These are phyloP conservation scores for Kandelia obovata DNA, from an alignment of 345 rosid genomes.

Conservation along the genomic window DNA sequence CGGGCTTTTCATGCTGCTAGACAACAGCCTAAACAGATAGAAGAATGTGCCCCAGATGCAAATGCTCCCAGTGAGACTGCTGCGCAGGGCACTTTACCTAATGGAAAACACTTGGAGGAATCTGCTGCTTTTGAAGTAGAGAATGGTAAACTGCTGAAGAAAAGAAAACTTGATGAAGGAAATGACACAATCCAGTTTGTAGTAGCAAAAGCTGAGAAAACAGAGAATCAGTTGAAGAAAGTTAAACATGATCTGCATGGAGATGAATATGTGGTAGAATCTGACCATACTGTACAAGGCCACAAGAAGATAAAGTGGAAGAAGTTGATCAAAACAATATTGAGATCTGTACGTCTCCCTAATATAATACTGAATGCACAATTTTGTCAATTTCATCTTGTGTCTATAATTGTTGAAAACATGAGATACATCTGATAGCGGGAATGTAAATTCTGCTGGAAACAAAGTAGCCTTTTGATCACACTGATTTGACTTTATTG, in stretches of 20 bases:
- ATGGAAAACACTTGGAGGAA: conserved; percentile 27
- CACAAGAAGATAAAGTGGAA: conserved; percentile 72
- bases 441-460: neutral
- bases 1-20: conserved; percentile 61
- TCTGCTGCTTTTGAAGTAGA: conserved; percentile 11
- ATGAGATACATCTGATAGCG: neutral
- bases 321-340: conserved; percentile 59
- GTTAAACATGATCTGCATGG: conserved; percentile 17
- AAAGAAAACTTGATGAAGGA: conserved; percentile 48
- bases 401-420: neutral
- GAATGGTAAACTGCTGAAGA: conserved; percentile 35
- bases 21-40: conserved; percentile 43
- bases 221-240: conserved; percentile 37
- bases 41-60: conserved; percentile 32
- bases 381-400: neutral
- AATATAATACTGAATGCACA: neutral
- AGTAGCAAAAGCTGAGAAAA: conserved; percentile 16
- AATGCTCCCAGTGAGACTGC: conserved; percentile 30
- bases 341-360: conserved; percentile 54
- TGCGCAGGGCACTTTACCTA: conserved; percentile 24
- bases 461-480: neutral
- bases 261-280: conserved; percentile 20
- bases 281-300: conserved; percentile 22
- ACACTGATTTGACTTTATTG: neutral
- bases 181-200: conserved; percentile 31